Evolutionary conservation across 1,284 basidiomycete genomes (phyloP).

Genomic region (Malassezia yamatoensis): DNA sequence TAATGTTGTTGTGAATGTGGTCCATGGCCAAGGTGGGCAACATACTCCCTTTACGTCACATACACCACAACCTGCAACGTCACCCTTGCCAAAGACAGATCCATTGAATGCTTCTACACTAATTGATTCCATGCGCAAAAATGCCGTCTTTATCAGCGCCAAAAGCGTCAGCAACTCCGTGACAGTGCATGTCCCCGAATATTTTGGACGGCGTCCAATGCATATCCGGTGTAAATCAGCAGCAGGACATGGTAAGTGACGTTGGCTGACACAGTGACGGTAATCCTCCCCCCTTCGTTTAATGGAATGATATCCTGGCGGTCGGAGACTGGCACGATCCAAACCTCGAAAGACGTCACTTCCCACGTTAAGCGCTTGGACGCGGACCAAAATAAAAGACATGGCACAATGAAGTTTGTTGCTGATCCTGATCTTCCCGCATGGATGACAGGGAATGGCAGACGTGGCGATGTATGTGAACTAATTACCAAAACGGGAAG

Average conservation of each 20-base stretch:
- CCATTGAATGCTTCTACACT: not conserved
- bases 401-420: slow-evolving; percentile 25
- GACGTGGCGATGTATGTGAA: slow-evolving; percentile 26
- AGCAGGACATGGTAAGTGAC: slow-evolving; percentile 20
- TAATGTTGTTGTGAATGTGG: slow-evolving; percentile 23
- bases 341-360: slow-evolving; percentile 22
- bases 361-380: slow-evolving; percentile 24
- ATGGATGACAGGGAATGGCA: slow-evolving; percentile 22
- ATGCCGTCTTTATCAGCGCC: slow-evolving; percentile 10
- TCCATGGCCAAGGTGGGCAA: slow-evolving; percentile 10
- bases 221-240: slow-evolving; percentile 23
- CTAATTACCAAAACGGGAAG: slow-evolving; percentile 20
- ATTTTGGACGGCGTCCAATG: slow-evolving; percentile 25
- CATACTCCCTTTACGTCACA: not conserved
- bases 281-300: slow-evolving; percentile 28
- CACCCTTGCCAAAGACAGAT: not conserved
- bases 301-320: slow-evolving; percentile 32
- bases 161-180: slow-evolving; percentile 11
- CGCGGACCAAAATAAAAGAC: slow-evolving; percentile 22
- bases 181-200: slow-evolving; percentile 13
- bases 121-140: slow-evolving; percentile 1
- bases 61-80: not conserved
- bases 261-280: slow-evolving; percentile 15
- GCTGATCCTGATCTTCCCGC: slow-evolving; percentile 12
- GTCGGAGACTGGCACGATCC: slow-evolving; percentile 27